Percentiles rank a stretch among this genome's conserved stretches.
Evolutionary conservation across 352 stramenopile genomes (phyloP).

Genomic region (Pythium grandisporangium): DNA sequence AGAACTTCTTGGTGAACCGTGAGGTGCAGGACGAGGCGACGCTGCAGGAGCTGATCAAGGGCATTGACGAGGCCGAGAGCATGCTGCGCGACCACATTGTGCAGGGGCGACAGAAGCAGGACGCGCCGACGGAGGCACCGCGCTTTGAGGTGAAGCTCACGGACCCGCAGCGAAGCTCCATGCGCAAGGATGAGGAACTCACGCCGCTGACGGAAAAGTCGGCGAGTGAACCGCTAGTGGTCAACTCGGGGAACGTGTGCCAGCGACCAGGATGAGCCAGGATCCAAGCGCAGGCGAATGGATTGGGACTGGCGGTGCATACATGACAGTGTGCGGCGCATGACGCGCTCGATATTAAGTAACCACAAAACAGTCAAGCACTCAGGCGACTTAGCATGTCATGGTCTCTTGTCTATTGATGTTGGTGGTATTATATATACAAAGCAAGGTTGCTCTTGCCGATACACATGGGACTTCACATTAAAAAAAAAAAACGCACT

Average conservation of each 20-base stretch:
- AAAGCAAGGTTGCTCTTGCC: no score
- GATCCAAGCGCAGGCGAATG: background rate
- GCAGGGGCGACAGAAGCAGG: constrained; percentile 52
- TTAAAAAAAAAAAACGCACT: no score
- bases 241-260: constrained; percentile 76
- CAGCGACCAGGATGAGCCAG: constrained; percentile 36
- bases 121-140: constrained; percentile 14
- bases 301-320: no score
- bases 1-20: constrained; percentile 60
- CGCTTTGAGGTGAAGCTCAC: constrained; percentile 73
- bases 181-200: constrained; percentile 83
- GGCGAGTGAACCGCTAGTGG: constrained; percentile 54
- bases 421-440: no score
- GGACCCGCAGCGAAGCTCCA: constrained; percentile 59
- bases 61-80: constrained; percentile 70
- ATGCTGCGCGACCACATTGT: constrained; percentile 87
- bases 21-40: constrained; percentile 42
- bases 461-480: no score
- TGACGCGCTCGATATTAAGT: no score
- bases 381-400: no score
- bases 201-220: constrained; percentile 70
- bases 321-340: no score
- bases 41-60: constrained; percentile 50
- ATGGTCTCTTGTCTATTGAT: no score
- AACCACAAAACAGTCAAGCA: no score